Evolutionary conservation across 176 grass and related monocot species (phyloP), one percentile per base, ranked within the genome.

Genomic region (Rhynchospora breviuscula): DNA sequence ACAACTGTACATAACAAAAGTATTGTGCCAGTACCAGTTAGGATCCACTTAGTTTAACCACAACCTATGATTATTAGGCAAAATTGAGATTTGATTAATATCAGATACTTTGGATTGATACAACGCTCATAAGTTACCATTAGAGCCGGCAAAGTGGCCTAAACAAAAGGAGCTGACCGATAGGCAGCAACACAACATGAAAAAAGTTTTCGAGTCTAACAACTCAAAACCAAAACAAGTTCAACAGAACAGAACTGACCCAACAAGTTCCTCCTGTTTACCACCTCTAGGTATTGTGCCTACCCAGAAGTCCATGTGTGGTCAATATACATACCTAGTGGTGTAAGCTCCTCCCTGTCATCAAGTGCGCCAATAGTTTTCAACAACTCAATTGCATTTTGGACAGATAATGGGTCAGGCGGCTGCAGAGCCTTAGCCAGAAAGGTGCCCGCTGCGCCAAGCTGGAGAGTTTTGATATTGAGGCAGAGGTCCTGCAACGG

Each of bases 401-500:
- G 92, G 51, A 98, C 92, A 88, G 95, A 92, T 80, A 98, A 88
- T 0, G 81, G 79, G 85, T 98, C 92, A 31, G 95, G 92, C 17
- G 95, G 95, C 78, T 94, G 95, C 78, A 98, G 68, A 67, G 95
- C 89, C 87, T 98, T 98, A 63, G 95, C 81, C 73, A 98, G 92
- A 87, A 98, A 98, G 59, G 87, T 65, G 59, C 89, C 82, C 67
- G 93, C 88, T 62, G 84, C 82, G 63, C 95, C 95, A 85, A 98
- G 89, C 72, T 94, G 90, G 80, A 98, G 86, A 66, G 86, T 93
- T 93, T 98, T 98, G 31, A 98, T 94, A 85, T 91, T 93, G 84
- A 98, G 90, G 82, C 95, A 98, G 59, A 98, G 84, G 59, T 98
- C 95, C 91, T 98, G 95, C 69, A 98, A 87, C 25, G 95, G 95